Conservation (phyloP, 371 early-diverging fungal genomes). For the Mucor plumbeus region DNA sequence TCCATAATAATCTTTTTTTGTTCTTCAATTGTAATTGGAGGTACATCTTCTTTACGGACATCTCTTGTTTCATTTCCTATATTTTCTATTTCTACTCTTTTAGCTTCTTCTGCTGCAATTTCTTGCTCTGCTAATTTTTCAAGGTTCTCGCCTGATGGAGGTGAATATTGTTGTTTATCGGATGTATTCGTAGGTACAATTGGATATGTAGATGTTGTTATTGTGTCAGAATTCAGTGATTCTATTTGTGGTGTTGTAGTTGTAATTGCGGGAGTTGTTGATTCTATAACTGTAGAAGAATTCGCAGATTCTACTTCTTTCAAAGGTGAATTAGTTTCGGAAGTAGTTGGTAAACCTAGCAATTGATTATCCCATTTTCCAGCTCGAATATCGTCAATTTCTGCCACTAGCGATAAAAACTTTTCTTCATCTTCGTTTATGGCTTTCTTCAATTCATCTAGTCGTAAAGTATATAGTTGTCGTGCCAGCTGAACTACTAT, state of each 20-base stretch:
- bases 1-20: not conserved
- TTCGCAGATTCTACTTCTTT: not conserved
- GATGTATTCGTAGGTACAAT: not conserved
- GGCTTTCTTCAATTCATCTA: conserved; percentile 58
- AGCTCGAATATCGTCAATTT: conserved; percentile 62
- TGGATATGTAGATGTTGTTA: not conserved
- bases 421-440: conserved; percentile 60
- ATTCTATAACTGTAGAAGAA: not conserved
- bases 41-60: not conserved
- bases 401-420: conserved; percentile 54
- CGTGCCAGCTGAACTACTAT: conserved; percentile 58
- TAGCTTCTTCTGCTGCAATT: not conserved
- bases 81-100: conserved; percentile 10
- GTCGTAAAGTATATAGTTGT: conserved; percentile 57
- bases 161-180: not conserved
- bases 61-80: conserved; percentile 8
- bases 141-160: not conserved
- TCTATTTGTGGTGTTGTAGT: not conserved
- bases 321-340: not conserved
- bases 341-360: conserved; percentile 16
- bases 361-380: conserved; percentile 66
- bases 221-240: not conserved
- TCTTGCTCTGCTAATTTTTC: not conserved
- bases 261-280: not conserved
- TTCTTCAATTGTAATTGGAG: not conserved